Conservation (phyloP, 805 yeast genomes). For the Hanseniaspora valbyensis region DNA sequence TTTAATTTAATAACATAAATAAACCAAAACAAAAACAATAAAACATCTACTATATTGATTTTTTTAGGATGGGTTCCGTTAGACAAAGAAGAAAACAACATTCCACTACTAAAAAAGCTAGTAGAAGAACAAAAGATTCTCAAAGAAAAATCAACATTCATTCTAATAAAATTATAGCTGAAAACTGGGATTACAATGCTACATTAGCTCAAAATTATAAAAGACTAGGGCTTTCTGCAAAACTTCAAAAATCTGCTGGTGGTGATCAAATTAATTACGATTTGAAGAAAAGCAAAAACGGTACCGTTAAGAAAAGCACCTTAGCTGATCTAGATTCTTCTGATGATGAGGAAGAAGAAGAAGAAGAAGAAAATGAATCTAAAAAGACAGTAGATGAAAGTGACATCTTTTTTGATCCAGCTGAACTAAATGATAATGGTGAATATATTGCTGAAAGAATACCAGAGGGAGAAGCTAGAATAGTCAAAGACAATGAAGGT, state of each 20-base stretch:
- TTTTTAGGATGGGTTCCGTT: conserved; percentile 68
- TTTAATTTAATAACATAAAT: neutral
- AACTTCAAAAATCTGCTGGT: conserved; percentile 61
- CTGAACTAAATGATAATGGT: conserved; percentile 25
- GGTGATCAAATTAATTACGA: conserved; percentile 59
- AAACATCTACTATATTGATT: too few species aligned
- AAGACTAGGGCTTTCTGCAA: conserved; percentile 61
- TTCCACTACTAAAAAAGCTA: conserved; percentile 56
- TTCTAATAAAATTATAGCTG: conserved; percentile 73
- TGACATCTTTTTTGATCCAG: conserved; percentile 18
- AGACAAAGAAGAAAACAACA: conserved; percentile 77
- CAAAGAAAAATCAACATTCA: conserved; percentile 54
- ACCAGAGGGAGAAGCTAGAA: conserved; percentile 68
- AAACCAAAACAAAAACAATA: neutral
- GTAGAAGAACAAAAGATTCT: conserved; percentile 60
- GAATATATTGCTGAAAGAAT: conserved; percentile 42
- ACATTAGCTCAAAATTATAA: conserved; percentile 83
- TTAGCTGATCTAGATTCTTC: conserved; percentile 27
- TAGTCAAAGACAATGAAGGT: conserved; percentile 59
- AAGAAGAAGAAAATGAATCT: conserved; percentile 18
- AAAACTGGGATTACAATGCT: conserved; percentile 75
- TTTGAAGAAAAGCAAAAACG: conserved; percentile 30
- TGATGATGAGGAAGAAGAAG: conserved; percentile 21
- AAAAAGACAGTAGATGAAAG: conserved; percentile 18
- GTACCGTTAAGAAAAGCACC: conserved; percentile 23